Evolutionary conservation across 2,329 filamentous ascomycete species (phyloP).

Genomic region (Immersiporthe knoxdaviesiana): DNA sequence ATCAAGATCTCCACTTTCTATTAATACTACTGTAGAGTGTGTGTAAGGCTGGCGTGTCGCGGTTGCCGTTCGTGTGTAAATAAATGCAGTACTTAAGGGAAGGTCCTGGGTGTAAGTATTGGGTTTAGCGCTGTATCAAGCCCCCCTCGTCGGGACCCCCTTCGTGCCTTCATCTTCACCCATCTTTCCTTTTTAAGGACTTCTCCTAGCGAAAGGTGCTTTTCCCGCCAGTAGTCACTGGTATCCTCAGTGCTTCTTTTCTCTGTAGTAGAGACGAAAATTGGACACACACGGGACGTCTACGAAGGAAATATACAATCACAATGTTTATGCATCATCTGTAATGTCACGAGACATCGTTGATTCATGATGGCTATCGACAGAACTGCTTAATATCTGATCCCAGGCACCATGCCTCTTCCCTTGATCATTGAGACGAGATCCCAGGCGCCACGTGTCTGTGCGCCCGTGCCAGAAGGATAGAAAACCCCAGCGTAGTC

Average conservation of each 20-base stretch:
- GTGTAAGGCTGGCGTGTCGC: too few relatives aligned
- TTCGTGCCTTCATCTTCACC: background rate
- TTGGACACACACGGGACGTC: background rate
- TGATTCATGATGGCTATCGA: background rate
- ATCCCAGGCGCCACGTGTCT: background rate
- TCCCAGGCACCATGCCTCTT: background rate
- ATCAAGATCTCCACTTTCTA: slow-evolving; percentile 7
- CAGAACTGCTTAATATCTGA: background rate
- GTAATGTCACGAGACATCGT: background rate
- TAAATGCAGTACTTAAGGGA: too few relatives aligned
- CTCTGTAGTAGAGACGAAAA: background rate
- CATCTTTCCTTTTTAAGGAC: too few relatives aligned
- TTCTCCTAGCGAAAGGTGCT: background rate
- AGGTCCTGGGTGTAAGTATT: too few relatives aligned
- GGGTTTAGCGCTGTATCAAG: slow-evolving; percentile 18
- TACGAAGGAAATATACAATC: background rate
- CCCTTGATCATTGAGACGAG: background rate
- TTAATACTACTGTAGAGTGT: background rate
- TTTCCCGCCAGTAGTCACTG: background rate
- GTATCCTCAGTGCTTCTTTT: background rate
- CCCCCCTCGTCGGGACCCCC: background rate
- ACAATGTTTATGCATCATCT: background rate
- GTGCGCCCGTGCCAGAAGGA: background rate
- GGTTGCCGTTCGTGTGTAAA: too few relatives aligned
- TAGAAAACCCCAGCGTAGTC: background rate